Conservation (phyloP, 2,329 filamentous ascomycete genomes). For the Mariannaea elegans region DNA sequence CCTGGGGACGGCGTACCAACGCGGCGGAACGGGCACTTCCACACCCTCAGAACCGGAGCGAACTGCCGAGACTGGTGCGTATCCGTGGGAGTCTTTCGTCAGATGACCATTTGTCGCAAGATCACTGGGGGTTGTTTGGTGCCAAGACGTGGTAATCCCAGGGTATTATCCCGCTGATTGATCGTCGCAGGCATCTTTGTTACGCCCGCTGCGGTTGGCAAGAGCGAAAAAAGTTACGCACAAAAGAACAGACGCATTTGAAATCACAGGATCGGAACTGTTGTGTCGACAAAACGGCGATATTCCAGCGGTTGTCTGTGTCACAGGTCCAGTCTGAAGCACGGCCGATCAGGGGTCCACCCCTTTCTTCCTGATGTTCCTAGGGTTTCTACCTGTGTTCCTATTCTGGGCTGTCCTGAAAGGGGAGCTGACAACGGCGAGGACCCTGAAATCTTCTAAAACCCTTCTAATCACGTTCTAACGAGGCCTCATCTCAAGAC, state of each 20-base stretch:
- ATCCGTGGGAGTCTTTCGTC: constrained; percentile 26
- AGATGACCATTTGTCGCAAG: constrained; percentile 25
- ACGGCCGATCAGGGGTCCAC: background rate
- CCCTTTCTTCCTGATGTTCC: background rate
- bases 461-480: background rate
- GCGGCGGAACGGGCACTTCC: constrained; percentile 31
- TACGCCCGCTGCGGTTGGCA: constrained; percentile 7
- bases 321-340: background rate
- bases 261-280: background rate
- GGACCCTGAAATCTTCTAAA: constrained; percentile 3
- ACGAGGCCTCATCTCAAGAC: constrained; percentile 20
- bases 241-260: constrained; percentile 10
- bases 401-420: background rate
- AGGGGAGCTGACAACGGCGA: constrained; percentile 5
- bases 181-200: constrained; percentile 15
- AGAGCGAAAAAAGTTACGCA: background rate
- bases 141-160: constrained; percentile 31
- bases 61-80: constrained; percentile 34
- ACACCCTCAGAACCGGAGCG: constrained; percentile 27
- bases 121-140: constrained; percentile 3
- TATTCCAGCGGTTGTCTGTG: constrained; percentile 5
- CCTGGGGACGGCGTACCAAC: constrained; percentile 26
- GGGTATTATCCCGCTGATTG: constrained; percentile 15
- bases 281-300: constrained; percentile 7
- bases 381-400: background rate